Evolutionary conservation across 768 basidiomycete genomes (phyloP), one percentile per base, ranked within the genome.

Genomic region (Lanmaoa rubissima): DNA sequence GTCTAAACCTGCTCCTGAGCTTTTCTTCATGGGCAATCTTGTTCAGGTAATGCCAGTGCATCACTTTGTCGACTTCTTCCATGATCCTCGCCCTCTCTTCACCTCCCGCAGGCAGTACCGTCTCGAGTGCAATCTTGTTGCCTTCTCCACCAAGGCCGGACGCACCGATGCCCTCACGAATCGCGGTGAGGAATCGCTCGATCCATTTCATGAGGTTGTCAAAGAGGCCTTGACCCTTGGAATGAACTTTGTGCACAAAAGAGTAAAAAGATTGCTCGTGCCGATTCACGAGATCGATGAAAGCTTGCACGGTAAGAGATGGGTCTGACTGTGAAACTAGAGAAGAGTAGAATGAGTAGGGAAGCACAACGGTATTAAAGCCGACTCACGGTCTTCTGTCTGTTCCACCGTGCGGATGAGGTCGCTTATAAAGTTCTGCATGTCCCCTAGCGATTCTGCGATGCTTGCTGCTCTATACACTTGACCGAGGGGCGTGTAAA

Each of bases 401-500:
- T 82, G 81, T 68, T 98, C 96, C 9, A 98, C 94, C 1, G 97
- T 98, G 71, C 79, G 85, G 67, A 98, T 96, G 54, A 99, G 81
- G 69, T 99, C 97, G 60, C 89, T 95, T 64, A 98, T 81, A 67
- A 99, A 99, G 63, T 80, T 92, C 73, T 98, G 97, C 48, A 98
- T 65, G 69, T 98, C 97, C 32, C 84, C 78, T 0, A 99, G 69
- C 1, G 95, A 98, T 69, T 98, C 96, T 12, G 91, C 89, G 52
- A 99, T 98, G 69, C 90, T 97, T 6, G 97, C 97, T 11, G 97
- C 97, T 65, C 91, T 86, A 75, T 98, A 99, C 2, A 98, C 97
- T 67, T 96, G 92, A 2, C 97, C 97, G 26, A 99, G 77, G 2
- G 97, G 97, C 1, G 94, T 76, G 72, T 99, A 99, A 73, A 99